Conservation (phyloP, 306 rosid genomes). For the Rosa persica region DNA sequence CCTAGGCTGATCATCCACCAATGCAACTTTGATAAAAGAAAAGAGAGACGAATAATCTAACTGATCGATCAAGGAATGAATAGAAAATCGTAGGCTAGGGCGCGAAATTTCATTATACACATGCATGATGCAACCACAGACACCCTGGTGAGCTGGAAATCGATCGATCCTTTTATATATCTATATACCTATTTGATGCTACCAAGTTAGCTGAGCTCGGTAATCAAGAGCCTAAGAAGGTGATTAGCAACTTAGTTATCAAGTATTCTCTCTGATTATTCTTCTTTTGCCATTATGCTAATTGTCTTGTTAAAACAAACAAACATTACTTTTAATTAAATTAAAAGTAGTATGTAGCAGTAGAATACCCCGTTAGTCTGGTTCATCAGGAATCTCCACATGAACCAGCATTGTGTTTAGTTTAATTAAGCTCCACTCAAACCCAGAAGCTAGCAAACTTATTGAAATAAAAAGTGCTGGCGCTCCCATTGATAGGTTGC, state of each 20-base stretch:
- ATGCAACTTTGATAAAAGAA: background rate
- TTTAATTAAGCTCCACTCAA: background rate
- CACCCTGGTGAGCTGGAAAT: background rate
- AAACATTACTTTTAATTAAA: background rate
- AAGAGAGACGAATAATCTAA: background rate
- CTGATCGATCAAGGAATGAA: background rate
- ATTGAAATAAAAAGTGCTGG: background rate
- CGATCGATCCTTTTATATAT: background rate
- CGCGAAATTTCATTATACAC: background rate
- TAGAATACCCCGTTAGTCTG: background rate
- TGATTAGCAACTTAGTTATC: conserved; percentile 9
- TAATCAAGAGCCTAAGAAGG: background rate
- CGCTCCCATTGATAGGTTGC: background rate
- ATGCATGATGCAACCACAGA: background rate
- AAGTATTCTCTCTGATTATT: conserved; percentile 4
- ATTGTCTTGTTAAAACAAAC: conserved; percentile 2
- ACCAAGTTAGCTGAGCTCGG: background rate
- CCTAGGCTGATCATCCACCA: background rate
- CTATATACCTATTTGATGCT: background rate
- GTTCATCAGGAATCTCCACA: background rate
- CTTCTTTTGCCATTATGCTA: conserved; percentile 6
- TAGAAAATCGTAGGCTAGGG: background rate
- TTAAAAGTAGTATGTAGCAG: background rate
- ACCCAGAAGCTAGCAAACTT: background rate
- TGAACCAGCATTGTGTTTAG: background rate